phyloP scores from a whole-genome alignment of 2,329 filamentous ascomycete genomes.

The Diplodia intermedia region DNA sequence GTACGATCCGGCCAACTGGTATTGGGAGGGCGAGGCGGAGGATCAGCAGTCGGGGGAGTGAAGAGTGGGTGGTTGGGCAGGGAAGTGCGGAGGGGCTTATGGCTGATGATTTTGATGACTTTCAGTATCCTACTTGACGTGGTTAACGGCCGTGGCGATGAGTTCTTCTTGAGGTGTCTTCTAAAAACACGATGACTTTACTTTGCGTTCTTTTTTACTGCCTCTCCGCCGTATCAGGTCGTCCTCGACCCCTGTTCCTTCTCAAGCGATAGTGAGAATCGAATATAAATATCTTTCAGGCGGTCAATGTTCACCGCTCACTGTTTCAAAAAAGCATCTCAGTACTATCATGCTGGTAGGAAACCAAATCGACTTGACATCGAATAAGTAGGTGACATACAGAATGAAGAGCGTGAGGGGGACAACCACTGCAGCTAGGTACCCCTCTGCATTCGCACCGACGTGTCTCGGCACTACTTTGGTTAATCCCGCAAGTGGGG shows the following conservation, averaged over 20 bases:
- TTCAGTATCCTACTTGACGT: background rate
- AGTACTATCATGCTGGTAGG: background rate
- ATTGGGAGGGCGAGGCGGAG: background rate
- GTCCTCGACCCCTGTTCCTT: background rate
- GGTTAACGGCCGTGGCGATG: no score
- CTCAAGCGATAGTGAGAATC: no score
- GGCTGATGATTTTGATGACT: background rate
- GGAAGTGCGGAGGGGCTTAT: background rate
- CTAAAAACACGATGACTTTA: background rate
- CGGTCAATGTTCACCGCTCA: no score
- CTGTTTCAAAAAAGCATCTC: background rate
- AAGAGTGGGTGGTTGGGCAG: background rate
- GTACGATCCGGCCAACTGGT: conserved; percentile 19
- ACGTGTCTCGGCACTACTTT: background rate
- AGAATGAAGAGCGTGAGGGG: background rate
- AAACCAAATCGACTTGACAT: background rate
- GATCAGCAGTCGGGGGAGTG: background rate
- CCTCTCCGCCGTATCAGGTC: background rate
- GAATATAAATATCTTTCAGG: no score
- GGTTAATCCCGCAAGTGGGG: background rate
- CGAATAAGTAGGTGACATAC: background rate
- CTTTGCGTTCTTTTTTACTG: background rate
- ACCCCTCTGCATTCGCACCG: background rate
- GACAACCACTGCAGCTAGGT: background rate
- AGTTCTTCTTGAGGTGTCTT: background rate